Percentiles rank a stretch among this genome's conserved stretches.
Conservation (phyloP, 768 basidiomycete genomes). For the Trametes maxima region DNA sequence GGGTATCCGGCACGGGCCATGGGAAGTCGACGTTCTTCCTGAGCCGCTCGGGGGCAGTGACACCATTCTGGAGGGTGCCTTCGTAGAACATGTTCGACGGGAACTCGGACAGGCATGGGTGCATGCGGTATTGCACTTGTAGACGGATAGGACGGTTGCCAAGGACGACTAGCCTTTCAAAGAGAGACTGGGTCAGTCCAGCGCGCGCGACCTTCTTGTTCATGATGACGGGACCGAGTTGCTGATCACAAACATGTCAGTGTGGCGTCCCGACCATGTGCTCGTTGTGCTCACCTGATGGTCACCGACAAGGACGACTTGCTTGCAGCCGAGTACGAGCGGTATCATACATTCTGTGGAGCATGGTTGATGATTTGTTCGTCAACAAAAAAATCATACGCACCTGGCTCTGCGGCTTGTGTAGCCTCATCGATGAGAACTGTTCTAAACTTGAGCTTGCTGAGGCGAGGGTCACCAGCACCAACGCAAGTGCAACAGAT, state of each 20-base stretch:
- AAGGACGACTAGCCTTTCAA: slow-evolving; percentile 94
- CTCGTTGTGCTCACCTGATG: slow-evolving; percentile 52
- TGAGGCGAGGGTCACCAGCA: slow-evolving; percentile 93
- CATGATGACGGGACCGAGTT: slow-evolving; percentile 99
- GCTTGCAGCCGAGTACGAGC: slow-evolving; percentile 95
- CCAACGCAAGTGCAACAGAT: slow-evolving; percentile 99
- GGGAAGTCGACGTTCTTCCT: slow-evolving; percentile 99
- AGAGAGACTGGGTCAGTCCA: slow-evolving; percentile 95
- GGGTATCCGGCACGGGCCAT: slow-evolving; percentile 95
- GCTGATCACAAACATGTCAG: slow-evolving; percentile 43
- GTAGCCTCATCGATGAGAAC: slow-evolving; percentile 99
- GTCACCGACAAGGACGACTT: slow-evolving; percentile 97
- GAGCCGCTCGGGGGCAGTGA: slow-evolving; percentile 95
- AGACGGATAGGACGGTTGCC: slow-evolving; percentile 96
- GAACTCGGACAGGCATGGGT: slow-evolving; percentile 98
- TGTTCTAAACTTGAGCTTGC: slow-evolving; percentile 97
- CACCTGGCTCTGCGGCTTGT: slow-evolving; percentile 96
- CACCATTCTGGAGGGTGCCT: slow-evolving; percentile 97
- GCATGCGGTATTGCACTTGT: slow-evolving; percentile 99
- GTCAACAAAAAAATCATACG: slow-evolving; percentile 22
- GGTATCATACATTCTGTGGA: slow-evolving; percentile 97
- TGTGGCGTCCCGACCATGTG: slow-evolving; percentile 2
- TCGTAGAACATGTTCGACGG: slow-evolving; percentile 99
- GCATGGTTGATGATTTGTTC: slow-evolving; percentile 16
- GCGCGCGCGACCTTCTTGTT: slow-evolving; percentile 99